Evolutionary conservation across 2,329 filamentous ascomycete genomes (phyloP).

Genomic region (Cordyceps cicadae): DNA sequence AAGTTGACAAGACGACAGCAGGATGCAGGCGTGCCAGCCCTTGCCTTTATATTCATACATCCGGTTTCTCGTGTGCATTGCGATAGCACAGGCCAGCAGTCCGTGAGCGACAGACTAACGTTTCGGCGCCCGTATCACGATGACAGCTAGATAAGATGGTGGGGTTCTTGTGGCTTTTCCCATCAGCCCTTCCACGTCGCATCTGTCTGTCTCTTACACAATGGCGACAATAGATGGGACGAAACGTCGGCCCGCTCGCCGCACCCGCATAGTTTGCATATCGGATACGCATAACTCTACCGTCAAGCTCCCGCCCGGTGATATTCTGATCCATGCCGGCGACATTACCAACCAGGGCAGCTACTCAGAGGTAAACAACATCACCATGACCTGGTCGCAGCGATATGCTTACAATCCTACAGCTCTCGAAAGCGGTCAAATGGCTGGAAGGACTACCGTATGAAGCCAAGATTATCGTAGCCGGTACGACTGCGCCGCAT

Average conservation of each 20-base stretch:
- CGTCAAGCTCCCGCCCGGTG: constrained; percentile 58
- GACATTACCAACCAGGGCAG: constrained; percentile 69
- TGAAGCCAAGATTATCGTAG: constrained; percentile 62
- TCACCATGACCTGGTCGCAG: not conserved
- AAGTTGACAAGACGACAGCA: not conserved
- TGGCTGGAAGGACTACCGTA: constrained; percentile 64
- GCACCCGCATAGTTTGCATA: constrained; percentile 63
- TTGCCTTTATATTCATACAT: not conserved
- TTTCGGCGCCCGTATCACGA: too few species aligned
- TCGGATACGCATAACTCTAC: constrained; percentile 67
- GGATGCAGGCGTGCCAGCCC: not conserved
- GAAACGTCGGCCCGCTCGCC: constrained; percentile 18
- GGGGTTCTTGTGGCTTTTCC: not conserved
- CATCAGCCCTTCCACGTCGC: not conserved
- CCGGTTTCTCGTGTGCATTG: too few species aligned
- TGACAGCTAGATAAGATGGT: not conserved
- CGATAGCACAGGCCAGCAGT: too few species aligned
- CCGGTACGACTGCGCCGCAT: constrained; percentile 37
- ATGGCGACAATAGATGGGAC: not conserved
- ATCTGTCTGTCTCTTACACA: not conserved
- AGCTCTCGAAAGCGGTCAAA: constrained; percentile 50
- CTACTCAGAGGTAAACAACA: constrained; percentile 37
- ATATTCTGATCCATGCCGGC: constrained; percentile 68
- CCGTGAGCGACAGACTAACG: too few species aligned
- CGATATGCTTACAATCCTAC: not conserved